Evolutionary conservation across 345 rosid genomes (phyloP).

Genomic region (Durio zibethinus): DNA sequence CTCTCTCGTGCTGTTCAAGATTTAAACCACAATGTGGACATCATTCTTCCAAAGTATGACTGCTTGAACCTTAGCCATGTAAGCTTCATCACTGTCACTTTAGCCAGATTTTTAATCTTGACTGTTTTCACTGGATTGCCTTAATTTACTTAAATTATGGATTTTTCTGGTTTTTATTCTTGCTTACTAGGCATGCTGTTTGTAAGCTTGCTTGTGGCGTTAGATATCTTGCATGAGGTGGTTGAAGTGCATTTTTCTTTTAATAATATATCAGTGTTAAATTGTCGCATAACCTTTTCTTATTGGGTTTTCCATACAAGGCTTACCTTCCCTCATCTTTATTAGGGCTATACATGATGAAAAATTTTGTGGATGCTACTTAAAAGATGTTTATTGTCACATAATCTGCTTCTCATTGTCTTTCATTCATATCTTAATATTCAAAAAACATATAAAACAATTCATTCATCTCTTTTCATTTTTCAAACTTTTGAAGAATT

Average conservation of each 20-base stretch:
- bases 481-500: slow-evolving; percentile 8
- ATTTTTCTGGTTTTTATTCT: neutral
- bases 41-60: slow-evolving; percentile 87
- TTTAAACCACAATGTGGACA: slow-evolving; percentile 76
- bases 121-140: slow-evolving; percentile 5
- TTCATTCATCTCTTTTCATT: neutral
- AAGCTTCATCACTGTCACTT: slow-evolving; percentile 41
- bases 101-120: neutral
- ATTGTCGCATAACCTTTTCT: neutral
- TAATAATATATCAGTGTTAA: neutral
- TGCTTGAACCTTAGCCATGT: slow-evolving; percentile 70
- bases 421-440: neutral
- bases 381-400: neutral
- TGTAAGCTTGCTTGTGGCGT: neutral
- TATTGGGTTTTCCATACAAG: neutral
- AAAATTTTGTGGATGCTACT: neutral
- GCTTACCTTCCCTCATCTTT: neutral
- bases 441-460: neutral
- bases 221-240: neutral
- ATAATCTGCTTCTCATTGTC: neutral
- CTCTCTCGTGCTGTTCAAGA: slow-evolving; percentile 98
- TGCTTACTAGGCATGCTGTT: neutral
- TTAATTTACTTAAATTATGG: neutral
- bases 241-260: neutral
- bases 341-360: neutral